Percentiles rank a stretch among this genome's conserved stretches.
These are phyloP conservation scores for Dacryopinax primogenitus DNA, from an alignment of 768 basidiomycete species.

Conservation along the genomic window DNA sequence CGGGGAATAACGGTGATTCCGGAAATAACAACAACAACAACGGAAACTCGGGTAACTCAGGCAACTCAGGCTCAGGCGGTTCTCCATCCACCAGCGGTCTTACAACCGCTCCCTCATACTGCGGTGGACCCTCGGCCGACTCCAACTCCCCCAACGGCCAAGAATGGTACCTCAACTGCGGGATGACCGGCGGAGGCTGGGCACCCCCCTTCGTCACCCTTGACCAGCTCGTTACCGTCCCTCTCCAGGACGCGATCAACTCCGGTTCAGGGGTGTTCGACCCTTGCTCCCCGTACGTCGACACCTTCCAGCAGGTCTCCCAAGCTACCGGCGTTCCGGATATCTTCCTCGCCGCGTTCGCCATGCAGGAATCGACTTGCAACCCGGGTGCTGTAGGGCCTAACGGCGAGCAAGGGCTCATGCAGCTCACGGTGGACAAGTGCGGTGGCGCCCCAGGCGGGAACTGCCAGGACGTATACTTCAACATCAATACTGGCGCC, in stretches of 20 bases:
- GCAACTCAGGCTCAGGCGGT: not conserved
- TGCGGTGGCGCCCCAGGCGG: constrained; percentile 42
- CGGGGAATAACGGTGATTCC: not conserved
- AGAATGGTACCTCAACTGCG: constrained; percentile 6
- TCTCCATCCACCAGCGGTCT: not conserved
- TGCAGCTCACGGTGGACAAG: constrained; percentile 74
- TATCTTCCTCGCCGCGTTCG: constrained; percentile 71
- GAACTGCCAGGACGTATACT: constrained; percentile 31
- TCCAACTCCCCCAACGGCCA: not conserved
- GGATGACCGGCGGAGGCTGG: not conserved
- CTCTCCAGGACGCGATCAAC: not conserved
- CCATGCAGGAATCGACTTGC: constrained; percentile 79
- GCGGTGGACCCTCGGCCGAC: not conserved
- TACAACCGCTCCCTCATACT: constrained; percentile 1
- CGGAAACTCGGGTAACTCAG: not conserved
- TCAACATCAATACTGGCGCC: constrained; percentile 57
- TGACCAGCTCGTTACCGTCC: not conserved
- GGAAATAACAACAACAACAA: not conserved
- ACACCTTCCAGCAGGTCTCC: constrained; percentile 2
- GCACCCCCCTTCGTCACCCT: not conserved
- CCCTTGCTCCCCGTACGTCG: not conserved
- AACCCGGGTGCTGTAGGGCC: constrained; percentile 53
- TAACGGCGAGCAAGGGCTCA: constrained; percentile 71
- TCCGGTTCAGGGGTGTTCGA: constrained; percentile 1
- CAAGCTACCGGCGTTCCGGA: constrained; percentile 37